Evolutionary conservation across 345 rosid species (phyloP).

Genomic region (Gossypioides kirkii): DNA sequence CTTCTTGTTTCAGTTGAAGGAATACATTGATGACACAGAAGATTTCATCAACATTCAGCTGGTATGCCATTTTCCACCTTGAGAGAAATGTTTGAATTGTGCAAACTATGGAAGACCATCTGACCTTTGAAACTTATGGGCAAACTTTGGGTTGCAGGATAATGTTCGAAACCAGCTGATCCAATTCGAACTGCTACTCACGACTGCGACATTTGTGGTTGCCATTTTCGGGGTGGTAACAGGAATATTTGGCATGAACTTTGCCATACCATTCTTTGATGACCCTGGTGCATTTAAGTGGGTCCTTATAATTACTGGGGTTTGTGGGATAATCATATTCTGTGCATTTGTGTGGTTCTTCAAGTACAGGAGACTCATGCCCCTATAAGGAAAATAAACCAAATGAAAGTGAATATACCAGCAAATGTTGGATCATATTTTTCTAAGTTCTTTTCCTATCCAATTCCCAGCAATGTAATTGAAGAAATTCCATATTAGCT

Average conservation of each 20-base stretch:
- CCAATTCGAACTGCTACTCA: slow-evolving; percentile 92
- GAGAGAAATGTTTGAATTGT: neutral
- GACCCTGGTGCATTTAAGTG: slow-evolving; percentile 70
- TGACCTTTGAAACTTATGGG: neutral
- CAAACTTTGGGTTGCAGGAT: slow-evolving; percentile 46
- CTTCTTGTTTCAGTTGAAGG: slow-evolving; percentile 69
- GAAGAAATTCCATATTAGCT: neutral
- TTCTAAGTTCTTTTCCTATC: neutral
- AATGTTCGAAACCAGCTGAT: slow-evolving; percentile 95
- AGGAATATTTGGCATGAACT: slow-evolving; percentile 95
- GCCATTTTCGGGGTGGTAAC: slow-evolving; percentile 97
- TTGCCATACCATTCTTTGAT: slow-evolving; percentile 60
- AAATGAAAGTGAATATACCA: neutral
- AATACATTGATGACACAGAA: slow-evolving; percentile 93
- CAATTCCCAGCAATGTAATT: neutral
- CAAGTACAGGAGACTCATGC: slow-evolving; percentile 88
- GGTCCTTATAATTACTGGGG: slow-evolving; percentile 78
- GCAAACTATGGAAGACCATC: neutral
- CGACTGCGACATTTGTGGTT: slow-evolving; percentile 88
- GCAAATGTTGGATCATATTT: neutral
- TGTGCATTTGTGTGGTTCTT: slow-evolving; percentile 82
- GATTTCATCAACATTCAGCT: slow-evolving; percentile 97
- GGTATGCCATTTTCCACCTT: slow-evolving; percentile 31
- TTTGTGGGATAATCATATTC: slow-evolving; percentile 55
- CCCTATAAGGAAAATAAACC: slow-evolving; percentile 35